A percentile compares a stretch with the other conserved stretches of the same genome.
phyloP scores from a whole-genome alignment of 495 filamentous ascomycete species.

The Tuber umbilicatum region DNA sequence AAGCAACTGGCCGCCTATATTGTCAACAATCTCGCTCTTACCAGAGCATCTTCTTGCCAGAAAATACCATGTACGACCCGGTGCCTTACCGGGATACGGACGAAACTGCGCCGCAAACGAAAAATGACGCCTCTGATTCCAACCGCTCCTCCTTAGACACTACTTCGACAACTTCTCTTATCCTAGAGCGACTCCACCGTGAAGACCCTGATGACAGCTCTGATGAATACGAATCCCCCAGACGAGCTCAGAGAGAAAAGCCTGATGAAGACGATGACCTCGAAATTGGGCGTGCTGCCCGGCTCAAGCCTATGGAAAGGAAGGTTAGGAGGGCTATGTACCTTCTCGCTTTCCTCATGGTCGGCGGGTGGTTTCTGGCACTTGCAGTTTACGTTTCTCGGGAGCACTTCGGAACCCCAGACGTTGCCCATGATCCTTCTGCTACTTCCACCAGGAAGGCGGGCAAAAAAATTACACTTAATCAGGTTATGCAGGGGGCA shows the following conservation, averaged over 20 bases:
- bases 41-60: not conserved
- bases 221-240: slow-evolving; percentile 13
- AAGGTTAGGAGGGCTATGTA: slow-evolving; percentile 61
- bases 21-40: not conserved
- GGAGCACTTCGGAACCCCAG: slow-evolving; percentile 57
- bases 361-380: slow-evolving; percentile 73
- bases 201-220: slow-evolving; percentile 6
- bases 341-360: slow-evolving; percentile 57
- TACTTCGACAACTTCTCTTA: slow-evolving; percentile 68
- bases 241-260: slow-evolving; percentile 39
- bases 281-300: slow-evolving; percentile 33
- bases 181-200: slow-evolving; percentile 62
- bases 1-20: not conserved
- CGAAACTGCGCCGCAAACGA: slow-evolving; percentile 3
- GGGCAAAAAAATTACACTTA: slow-evolving; percentile 72
- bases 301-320: slow-evolving; percentile 51
- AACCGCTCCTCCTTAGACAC: slow-evolving; percentile 55
- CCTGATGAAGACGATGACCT: slow-evolving; percentile 47
- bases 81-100: slow-evolving; percentile 29
- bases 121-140: slow-evolving; percentile 27
- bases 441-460: slow-evolving; percentile 58
- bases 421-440: slow-evolving; percentile 59
- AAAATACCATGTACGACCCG: slow-evolving; percentile 20
- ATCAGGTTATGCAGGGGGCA: slow-evolving; percentile 65
- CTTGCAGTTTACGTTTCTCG: slow-evolving; percentile 65